Evolutionary conservation across 805 yeast species (phyloP).

Genomic region (Blastobotrys terrestris): DNA sequence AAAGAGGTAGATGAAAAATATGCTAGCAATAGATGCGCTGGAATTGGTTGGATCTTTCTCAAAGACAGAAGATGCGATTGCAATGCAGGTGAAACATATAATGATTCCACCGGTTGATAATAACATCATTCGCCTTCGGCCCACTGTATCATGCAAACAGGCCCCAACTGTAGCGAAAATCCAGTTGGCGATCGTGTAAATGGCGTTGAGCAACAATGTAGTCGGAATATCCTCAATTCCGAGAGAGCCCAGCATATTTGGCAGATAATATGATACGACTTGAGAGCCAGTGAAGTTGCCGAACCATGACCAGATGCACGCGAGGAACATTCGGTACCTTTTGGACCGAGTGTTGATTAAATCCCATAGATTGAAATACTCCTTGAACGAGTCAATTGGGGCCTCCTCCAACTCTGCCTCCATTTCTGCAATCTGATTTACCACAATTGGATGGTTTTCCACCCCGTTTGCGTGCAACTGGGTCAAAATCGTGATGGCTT

Average conservation of each 20-base stretch:
- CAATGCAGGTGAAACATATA: constrained; percentile 22
- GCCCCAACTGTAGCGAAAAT: constrained; percentile 16
- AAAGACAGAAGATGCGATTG: constrained; percentile 23
- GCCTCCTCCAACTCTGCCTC: constrained; percentile 16
- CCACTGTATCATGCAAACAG: constrained; percentile 24
- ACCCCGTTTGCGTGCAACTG: constrained; percentile 17
- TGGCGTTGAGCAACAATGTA: background rate
- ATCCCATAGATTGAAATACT: constrained; percentile 14
- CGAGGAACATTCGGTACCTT: constrained; percentile 18
- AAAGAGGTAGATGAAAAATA: constrained; percentile 16
- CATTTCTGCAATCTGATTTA: constrained; percentile 17
- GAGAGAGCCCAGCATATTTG: constrained; percentile 8
- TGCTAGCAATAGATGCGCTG: constrained; percentile 20
- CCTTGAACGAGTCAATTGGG: constrained; percentile 19
- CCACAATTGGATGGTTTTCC: constrained; percentile 14
- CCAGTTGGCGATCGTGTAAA: constrained; percentile 12
- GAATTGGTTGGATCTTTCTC: constrained; percentile 10
- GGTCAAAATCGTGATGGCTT: constrained; percentile 14
- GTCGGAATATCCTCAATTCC: constrained; percentile 5
- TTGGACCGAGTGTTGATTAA: constrained; percentile 14
- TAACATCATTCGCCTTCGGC: constrained; percentile 27
- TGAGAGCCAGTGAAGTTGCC: constrained; percentile 15
- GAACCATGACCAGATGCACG: constrained; percentile 13
- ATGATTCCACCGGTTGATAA: constrained; percentile 22
- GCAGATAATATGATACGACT: constrained; percentile 17